Conservation (phyloP, 768 basidiomycete genomes). For the Daedaleopsis sinensis region DNA sequence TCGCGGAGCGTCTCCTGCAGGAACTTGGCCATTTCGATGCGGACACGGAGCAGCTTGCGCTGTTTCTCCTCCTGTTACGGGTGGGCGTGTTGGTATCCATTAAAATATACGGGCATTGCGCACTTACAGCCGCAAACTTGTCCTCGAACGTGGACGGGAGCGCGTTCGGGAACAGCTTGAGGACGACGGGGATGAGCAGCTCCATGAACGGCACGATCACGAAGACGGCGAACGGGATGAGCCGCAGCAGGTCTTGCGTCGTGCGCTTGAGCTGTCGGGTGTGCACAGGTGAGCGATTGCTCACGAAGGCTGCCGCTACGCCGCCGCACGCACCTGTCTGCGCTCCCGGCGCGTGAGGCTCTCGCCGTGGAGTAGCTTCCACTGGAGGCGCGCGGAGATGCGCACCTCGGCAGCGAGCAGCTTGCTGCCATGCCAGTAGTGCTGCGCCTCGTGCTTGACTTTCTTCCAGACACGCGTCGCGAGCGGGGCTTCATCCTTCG, state of each 20-base stretch:
- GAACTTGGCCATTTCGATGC: conserved; percentile 99
- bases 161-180: conserved; percentile 99
- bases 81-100: background rate
- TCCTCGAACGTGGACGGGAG: conserved; percentile 98
- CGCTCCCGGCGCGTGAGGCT: conserved; percentile 90
- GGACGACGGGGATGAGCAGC: conserved; percentile 89
- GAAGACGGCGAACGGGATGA: conserved; percentile 95
- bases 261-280: conserved; percentile 83
- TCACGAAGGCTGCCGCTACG: background rate
- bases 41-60: conserved; percentile 90
- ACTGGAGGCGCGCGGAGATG: conserved; percentile 85
- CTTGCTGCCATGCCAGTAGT: conserved; percentile 97
- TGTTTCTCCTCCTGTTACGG: conserved; percentile 87
- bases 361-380: conserved; percentile 92
- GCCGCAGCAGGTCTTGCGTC: conserved; percentile 88
- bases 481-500: conserved; percentile 47
- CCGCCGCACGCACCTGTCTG: conserved; percentile 65
- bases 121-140: conserved; percentile 85
- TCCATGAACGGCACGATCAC: conserved; percentile 99
- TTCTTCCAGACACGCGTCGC: conserved; percentile 80
- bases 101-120: background rate
- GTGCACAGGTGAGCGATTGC: background rate
- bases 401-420: conserved; percentile 92
- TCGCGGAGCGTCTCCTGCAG: conserved; percentile 96
- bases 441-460: conserved; percentile 92